phyloP scores from a whole-genome alignment of 306 rosid genomes.

The Glycine tomentella region DNA sequence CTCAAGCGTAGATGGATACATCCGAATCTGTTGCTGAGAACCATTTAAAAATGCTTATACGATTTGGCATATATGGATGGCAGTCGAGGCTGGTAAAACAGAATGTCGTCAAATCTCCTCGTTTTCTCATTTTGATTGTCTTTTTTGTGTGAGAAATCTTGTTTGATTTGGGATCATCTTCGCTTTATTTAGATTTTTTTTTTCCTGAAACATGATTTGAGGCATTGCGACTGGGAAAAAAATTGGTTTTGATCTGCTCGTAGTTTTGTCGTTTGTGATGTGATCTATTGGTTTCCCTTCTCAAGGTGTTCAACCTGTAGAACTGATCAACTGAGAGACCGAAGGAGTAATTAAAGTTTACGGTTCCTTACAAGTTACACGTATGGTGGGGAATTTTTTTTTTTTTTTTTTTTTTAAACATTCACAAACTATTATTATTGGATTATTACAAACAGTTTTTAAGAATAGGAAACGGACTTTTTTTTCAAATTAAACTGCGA shows the following conservation, averaged over 20 bases:
- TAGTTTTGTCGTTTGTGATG: not conserved
- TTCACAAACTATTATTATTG: no score
- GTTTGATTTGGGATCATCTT: constrained; percentile 1
- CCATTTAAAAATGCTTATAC: constrained; percentile 44
- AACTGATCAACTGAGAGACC: no score
- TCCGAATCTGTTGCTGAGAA: constrained; percentile 42
- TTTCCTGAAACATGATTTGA: not conserved
- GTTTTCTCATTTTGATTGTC: not conserved
- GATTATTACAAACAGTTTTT: no score
- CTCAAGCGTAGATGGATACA: constrained; percentile 42
- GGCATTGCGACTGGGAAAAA: not conserved
- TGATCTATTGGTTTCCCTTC: not conserved
- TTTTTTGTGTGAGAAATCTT: not conserved
- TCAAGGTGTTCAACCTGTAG: no score
- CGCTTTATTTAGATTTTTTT: not conserved
- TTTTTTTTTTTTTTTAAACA: no score
- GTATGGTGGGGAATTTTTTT: no score
- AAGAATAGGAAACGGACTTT: no score
- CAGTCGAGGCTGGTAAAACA: constrained; percentile 26
- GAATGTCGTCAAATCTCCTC: not conserved
- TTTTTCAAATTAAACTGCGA: no score
- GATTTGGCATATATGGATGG: constrained; percentile 36
- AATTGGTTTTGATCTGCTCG: no score
- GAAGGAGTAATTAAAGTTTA: no score
- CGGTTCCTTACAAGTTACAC: no score